Percentiles rank a stretch among this genome's conserved stretches.
Evolutionary conservation across 2,329 filamentous ascomycete species (phyloP).

Genomic region (Cyphellophora europaea): DNA sequence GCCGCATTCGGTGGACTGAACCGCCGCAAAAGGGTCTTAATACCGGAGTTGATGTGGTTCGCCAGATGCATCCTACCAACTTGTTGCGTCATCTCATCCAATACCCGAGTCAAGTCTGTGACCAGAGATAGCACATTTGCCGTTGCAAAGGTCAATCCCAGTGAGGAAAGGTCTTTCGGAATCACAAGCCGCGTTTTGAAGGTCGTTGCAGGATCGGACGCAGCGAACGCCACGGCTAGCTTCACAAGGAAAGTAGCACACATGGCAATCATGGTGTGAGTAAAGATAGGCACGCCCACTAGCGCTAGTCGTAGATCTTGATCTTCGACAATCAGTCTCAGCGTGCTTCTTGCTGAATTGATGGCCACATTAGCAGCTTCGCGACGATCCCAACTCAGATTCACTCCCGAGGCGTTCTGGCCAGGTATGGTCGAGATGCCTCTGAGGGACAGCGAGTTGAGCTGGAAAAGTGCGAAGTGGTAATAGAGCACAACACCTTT

Average conservation of each 20-base stretch:
- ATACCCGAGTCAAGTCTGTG: background rate
- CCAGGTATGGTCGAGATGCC: slow-evolving; percentile 34
- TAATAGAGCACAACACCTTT: slow-evolving; percentile 42
- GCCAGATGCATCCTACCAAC: too few relatives aligned
- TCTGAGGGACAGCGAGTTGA: slow-evolving; percentile 33
- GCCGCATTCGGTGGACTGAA: too few relatives aligned
- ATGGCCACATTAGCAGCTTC: slow-evolving; percentile 37
- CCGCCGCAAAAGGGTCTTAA: too few relatives aligned
- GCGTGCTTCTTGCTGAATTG: slow-evolving; percentile 35
- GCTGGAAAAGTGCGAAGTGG: slow-evolving; percentile 43
- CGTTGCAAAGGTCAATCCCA: background rate
- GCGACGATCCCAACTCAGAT: slow-evolving; percentile 33
- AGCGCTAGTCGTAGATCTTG: slow-evolving; percentile 36
- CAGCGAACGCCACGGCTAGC: slow-evolving; percentile 24
- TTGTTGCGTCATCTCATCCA: too few relatives aligned
- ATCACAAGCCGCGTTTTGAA: background rate
- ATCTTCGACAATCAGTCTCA: slow-evolving; percentile 38
- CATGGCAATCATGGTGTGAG: slow-evolving; percentile 35
- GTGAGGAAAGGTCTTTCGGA: background rate
- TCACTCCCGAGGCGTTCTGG: slow-evolving; percentile 25
- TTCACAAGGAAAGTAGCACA: slow-evolving; percentile 34
- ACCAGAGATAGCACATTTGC: background rate
- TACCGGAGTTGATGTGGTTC: too few relatives aligned
- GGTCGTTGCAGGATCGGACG: background rate
- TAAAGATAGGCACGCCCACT: slow-evolving; percentile 34